Percentiles rank a stretch among this genome's conserved stretches.
These are phyloP conservation scores for Zopfochytrium polystomum DNA, from an alignment of 371 early-diverging fungal genomes.

Conservation along the genomic window DNA sequence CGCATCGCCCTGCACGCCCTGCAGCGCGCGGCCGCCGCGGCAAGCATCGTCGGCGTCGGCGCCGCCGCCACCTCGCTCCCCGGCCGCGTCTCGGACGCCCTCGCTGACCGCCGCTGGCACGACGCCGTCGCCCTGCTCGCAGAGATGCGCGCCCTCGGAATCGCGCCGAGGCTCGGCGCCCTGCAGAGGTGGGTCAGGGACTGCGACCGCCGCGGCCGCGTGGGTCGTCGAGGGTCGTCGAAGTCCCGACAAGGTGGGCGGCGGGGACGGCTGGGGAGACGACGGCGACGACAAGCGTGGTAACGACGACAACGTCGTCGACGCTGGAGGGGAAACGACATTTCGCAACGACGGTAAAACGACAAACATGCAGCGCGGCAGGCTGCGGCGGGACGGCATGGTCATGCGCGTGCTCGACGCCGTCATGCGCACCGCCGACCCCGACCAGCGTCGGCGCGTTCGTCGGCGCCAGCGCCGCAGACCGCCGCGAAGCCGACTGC, in stretches of 20 bases:
- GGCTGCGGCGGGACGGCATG: constrained; percentile 39
- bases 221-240: too few relatives aligned
- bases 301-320: too few relatives aligned
- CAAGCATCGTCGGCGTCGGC: background rate
- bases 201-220: constrained; percentile 56
- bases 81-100: constrained; percentile 46
- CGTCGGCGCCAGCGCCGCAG: background rate
- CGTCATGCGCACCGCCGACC: constrained; percentile 53
- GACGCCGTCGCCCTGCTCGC: constrained; percentile 48
- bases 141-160: constrained; percentile 45
- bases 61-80: constrained; percentile 22
- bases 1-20: too few relatives aligned
- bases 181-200: constrained; percentile 60
- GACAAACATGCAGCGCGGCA: constrained; percentile 14
- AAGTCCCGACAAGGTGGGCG: background rate
- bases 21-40: too few relatives aligned
- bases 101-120: constrained; percentile 50
- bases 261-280: background rate
- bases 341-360: too few relatives aligned
- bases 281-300: background rate
- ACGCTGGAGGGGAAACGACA: too few relatives aligned
- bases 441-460: constrained; percentile 32
- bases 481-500: background rate
- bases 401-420: constrained; percentile 53
- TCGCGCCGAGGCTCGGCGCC: constrained; percentile 50